phyloP scores from a whole-genome alignment of 73 alveolate genomes.

The Durusdinium trenchii region DNA sequence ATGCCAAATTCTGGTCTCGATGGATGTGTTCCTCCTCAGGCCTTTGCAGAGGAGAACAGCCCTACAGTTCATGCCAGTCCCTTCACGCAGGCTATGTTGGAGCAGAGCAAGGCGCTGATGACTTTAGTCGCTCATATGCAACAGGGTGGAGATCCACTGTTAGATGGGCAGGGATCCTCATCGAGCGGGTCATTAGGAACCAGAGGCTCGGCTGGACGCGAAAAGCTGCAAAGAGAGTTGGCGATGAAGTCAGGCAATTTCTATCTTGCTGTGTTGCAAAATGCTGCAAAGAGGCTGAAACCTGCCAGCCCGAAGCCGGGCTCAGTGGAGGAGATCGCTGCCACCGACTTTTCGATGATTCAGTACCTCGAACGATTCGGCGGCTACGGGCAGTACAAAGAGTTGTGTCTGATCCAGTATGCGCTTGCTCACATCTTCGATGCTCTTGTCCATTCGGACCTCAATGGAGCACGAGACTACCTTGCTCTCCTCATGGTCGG shows the following conservation, averaged over 20 bases:
- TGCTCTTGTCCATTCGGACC: background rate
- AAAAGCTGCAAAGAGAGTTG: slow-evolving; percentile 5
- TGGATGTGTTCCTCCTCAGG: no score
- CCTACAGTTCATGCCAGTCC: no score
- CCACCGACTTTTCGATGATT: background rate
- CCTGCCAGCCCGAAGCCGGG: background rate
- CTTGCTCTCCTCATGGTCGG: no score
- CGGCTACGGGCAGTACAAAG: background rate
- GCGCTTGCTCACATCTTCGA: background rate
- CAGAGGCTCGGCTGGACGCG: background rate
- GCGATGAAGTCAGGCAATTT: background rate
- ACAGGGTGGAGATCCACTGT: background rate
- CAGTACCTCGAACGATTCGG: slow-evolving; percentile 8
- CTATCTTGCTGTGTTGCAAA: background rate
- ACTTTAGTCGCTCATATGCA: background rate
- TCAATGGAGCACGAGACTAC: background rate
- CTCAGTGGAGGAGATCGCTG: background rate
- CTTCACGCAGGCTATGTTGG: background rate
- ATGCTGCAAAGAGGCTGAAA: background rate
- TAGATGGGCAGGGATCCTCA: background rate
- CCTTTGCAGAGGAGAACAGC: no score
- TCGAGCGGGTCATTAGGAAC: background rate
- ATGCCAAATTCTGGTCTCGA: no score
- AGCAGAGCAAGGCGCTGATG: slow-evolving; percentile 8
- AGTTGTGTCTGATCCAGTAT: background rate